Percentiles rank a stretch among this genome's conserved stretches.
These are phyloP conservation scores for Giardia muris DNA, from an alignment of 208 protist species.

Conservation along the genomic window DNA sequence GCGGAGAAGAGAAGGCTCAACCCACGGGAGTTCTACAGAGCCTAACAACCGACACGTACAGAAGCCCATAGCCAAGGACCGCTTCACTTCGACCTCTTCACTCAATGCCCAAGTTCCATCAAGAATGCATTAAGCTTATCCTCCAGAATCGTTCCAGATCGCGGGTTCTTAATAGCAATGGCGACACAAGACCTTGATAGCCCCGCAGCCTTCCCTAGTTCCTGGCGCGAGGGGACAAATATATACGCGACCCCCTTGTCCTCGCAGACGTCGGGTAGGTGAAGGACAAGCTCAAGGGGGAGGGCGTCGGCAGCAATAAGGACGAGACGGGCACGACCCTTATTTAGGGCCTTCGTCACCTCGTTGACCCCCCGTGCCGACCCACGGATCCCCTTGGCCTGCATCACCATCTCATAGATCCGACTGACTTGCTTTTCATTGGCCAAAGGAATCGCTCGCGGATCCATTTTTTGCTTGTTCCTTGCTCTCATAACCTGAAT, in stretches of 20 bases:
- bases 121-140: background rate
- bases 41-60: background rate
- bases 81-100: background rate
- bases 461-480: background rate
- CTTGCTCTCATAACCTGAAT: too few species aligned
- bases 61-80: background rate
- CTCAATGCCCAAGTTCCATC: background rate
- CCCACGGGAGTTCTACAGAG: background rate
- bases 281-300: slow-evolving; percentile 38
- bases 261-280: slow-evolving; percentile 37
- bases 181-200: slow-evolving; percentile 32
- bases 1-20: background rate
- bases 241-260: slow-evolving; percentile 38
- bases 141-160: background rate
- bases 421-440: background rate
- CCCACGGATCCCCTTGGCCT: background rate
- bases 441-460: background rate
- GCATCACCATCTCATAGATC: background rate
- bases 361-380: slow-evolving; percentile 28
- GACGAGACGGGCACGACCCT: slow-evolving; percentile 34
- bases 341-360: slow-evolving; percentile 22
- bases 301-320: slow-evolving; percentile 35
- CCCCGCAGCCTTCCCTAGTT: background rate
- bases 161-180: slow-evolving; percentile 6
- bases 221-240: slow-evolving; percentile 31